phyloP scores from a whole-genome alignment of 163 green algal genomes.

The Volvox carteri region DNA sequence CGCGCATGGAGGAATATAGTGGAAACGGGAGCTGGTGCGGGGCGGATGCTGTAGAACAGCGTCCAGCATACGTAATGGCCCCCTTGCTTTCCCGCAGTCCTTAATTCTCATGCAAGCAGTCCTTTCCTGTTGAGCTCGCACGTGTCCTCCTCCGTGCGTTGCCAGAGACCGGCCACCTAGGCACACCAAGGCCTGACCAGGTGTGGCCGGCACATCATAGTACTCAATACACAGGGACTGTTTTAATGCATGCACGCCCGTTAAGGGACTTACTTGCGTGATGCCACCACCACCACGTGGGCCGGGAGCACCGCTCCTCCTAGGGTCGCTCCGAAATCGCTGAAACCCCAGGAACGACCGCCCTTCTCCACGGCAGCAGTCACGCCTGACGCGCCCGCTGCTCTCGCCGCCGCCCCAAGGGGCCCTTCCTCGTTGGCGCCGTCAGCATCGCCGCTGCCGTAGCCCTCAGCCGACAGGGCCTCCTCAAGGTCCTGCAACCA shows the following conservation, averaged over 20 bases:
- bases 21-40: too few species aligned
- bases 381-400: background rate
- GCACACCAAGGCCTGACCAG: too few species aligned
- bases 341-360: background rate
- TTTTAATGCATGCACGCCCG: background rate
- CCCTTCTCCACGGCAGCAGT: background rate
- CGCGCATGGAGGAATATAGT: background rate
- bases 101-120: too few species aligned
- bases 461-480: background rate
- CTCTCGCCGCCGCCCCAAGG: too few species aligned
- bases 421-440: background rate
- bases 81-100: too few species aligned
- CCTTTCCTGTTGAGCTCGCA: too few species aligned
- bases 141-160: too few species aligned
- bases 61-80: too few species aligned
- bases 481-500: too few species aligned
- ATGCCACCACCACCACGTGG: conserved; percentile 13
- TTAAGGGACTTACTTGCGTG: conserved; percentile 10
- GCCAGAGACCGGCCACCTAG: too few species aligned
- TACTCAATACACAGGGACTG: background rate
- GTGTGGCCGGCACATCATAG: background rate
- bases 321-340: background rate
- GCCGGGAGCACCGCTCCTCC: background rate
- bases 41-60: too few species aligned
- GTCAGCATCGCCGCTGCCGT: background rate